Percentiles rank a stretch among this genome's conserved stretches.
These are phyloP conservation scores for Penicillium thymicola DNA, from an alignment of 2,329 filamentous ascomycete species.

Conservation along the genomic window DNA sequence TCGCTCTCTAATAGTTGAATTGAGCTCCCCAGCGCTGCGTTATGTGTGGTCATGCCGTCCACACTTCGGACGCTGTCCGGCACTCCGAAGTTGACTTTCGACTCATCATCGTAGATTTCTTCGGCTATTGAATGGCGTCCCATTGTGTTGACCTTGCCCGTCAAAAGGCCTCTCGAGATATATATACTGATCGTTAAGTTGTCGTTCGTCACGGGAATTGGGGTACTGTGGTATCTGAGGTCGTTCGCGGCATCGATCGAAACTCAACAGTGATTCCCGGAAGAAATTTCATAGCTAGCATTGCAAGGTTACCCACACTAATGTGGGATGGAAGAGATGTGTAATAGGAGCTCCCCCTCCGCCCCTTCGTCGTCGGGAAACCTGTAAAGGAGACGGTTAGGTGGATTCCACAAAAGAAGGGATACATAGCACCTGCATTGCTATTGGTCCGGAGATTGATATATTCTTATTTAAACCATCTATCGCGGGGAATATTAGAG, in stretches of 20 bases:
- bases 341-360: not conserved
- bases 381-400: not conserved
- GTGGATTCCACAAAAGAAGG: conserved; percentile 5
- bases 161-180: not conserved
- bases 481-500: not conserved
- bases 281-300: conserved; percentile 1
- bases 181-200: not conserved
- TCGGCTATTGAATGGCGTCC: conserved; percentile 7
- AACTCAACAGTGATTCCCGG: not conserved
- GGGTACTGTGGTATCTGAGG: not conserved
- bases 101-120: conserved; percentile 15
- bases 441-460: not conserved
- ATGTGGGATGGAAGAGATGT: not conserved
- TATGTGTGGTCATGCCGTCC: conserved; percentile 5
- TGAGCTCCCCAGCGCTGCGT: conserved; percentile 17
- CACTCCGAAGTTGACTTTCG: conserved; percentile 14
- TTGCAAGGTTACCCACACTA: not conserved
- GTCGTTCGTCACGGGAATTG: not conserved
- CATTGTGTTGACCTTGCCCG: conserved; percentile 6
- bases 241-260: not conserved
- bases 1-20: conserved; percentile 22
- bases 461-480: not conserved
- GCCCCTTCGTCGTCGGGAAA: not conserved
- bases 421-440: not conserved
- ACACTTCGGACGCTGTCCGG: conserved; percentile 14